Conservation (phyloP, 495 filamentous ascomycete species). For the Hypoxylon lienhwacheense region DNA sequence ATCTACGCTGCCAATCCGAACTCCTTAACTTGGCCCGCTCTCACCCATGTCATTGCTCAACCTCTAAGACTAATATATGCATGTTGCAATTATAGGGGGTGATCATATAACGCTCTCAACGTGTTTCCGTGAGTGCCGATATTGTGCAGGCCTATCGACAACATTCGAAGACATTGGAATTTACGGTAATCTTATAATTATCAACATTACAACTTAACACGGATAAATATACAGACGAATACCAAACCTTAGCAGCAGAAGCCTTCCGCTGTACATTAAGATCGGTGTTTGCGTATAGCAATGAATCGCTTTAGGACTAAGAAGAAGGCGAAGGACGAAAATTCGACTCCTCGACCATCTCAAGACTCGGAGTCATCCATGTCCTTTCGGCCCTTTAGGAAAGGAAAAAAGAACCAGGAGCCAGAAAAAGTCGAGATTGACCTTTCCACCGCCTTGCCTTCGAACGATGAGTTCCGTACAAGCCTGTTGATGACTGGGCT, state of each 20-base stretch:
- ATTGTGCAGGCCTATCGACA: no score
- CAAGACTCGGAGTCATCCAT: slow-evolving; percentile 54
- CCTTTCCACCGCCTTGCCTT: slow-evolving; percentile 71
- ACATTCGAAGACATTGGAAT: no score
- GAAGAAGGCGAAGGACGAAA: slow-evolving; percentile 67
- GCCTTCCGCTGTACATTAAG: no score
- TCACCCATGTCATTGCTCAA: background rate
- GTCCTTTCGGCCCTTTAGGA: slow-evolving; percentile 59
- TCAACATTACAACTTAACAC: background rate
- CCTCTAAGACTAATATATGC: slow-evolving; percentile 4
- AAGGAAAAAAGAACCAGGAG: slow-evolving; percentile 59
- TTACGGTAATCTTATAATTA: background rate
- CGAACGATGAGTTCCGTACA: slow-evolving; percentile 91
- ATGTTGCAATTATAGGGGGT: background rate
- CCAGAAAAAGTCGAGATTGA: slow-evolving; percentile 70
- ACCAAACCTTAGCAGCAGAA: no score
- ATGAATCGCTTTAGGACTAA: slow-evolving; percentile 79
- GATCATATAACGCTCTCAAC: slow-evolving; percentile 1
- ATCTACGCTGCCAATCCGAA: slow-evolving; percentile 8
- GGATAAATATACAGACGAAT: no score
- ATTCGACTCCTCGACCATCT: slow-evolving; percentile 49
- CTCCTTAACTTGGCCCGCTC: slow-evolving; percentile 22
- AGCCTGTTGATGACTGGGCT: slow-evolving; percentile 94
- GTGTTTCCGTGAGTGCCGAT: no score
- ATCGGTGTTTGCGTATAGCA: no score